Conservation (phyloP, 2,329 filamentous ascomycete species). For the Nectriaceae sp. region DNA sequence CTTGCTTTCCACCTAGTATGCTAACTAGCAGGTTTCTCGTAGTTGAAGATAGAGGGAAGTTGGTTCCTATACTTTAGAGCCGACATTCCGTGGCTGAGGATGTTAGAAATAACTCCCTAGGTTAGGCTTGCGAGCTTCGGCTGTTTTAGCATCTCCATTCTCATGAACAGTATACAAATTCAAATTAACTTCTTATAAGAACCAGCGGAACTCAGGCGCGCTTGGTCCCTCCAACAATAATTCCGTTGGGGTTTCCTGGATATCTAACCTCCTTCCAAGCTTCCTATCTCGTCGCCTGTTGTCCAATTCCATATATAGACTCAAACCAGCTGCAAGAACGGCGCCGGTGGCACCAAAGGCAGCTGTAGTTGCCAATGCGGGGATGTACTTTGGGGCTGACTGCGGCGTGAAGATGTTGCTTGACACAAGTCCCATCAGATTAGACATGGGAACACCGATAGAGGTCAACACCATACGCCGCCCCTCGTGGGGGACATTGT, state of each 20-base stretch:
- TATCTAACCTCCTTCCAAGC: conserved; percentile 47
- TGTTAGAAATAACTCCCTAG: not conserved
- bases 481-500: conserved; percentile 78
- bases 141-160: too few relatives aligned
- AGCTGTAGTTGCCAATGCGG: conserved; percentile 65
- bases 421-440: conserved; percentile 68
- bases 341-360: conserved; percentile 64
- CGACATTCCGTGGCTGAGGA: too few relatives aligned
- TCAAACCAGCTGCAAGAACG: conserved; percentile 55
- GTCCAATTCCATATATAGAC: conserved; percentile 61
- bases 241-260: conserved; percentile 51
- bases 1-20: conserved; percentile 18
- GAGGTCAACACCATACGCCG: conserved; percentile 69
- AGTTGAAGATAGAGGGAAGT: conserved; percentile 1
- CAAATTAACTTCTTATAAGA: conserved; percentile 32
- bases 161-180: too few relatives aligned
- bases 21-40: conserved; percentile 26
- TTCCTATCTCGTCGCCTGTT: conserved; percentile 56
- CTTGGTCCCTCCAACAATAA: conserved; percentile 50
- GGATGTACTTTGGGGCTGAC: conserved; percentile 67
- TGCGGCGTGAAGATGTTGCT: conserved; percentile 68
- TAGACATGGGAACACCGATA: conserved; percentile 74
- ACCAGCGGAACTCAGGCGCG: conserved; percentile 53
- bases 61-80: conserved; percentile 11
- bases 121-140: not conserved